These are phyloP conservation scores for Blastocystis hominis DNA, from an alignment of 352 stramenopile species.

Conservation along the genomic window DNA sequence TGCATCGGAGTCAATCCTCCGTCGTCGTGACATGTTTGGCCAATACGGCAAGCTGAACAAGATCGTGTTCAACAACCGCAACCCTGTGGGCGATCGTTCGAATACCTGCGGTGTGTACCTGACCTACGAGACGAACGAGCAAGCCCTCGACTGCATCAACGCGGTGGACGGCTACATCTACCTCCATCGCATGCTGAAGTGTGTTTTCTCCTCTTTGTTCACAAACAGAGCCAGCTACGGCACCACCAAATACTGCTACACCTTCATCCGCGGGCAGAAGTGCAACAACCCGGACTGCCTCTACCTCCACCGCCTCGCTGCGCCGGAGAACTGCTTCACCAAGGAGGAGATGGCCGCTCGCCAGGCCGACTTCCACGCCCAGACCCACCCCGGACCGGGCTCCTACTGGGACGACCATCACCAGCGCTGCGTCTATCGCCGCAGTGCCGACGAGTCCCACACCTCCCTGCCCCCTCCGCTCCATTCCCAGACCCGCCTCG, in stretches of 20 bases:
- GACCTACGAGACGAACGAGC: slow-evolving; percentile 78
- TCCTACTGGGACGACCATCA: slow-evolving; percentile 32
- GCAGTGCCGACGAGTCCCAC: neutral
- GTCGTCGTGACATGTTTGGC: slow-evolving; percentile 76
- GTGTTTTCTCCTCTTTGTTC: neutral
- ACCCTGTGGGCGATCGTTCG: slow-evolving; percentile 61
- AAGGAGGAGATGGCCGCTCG: slow-evolving; percentile 76
- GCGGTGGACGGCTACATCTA: slow-evolving; percentile 70
- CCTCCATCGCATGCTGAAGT: slow-evolving; percentile 1
- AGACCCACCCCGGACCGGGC: slow-evolving; percentile 12
- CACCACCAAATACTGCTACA: slow-evolving; percentile 89
- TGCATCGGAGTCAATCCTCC: slow-evolving; percentile 73
- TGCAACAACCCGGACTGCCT: slow-evolving; percentile 86
- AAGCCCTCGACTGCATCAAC: slow-evolving; percentile 78
- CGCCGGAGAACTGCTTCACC: slow-evolving; percentile 82
- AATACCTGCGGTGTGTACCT: slow-evolving; percentile 78
- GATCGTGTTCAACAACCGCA: slow-evolving; percentile 75
- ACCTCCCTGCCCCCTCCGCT: slow-evolving; percentile 16
- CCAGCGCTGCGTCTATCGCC: neutral
- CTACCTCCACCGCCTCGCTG: slow-evolving; percentile 81
- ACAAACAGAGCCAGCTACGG: slow-evolving; percentile 70
- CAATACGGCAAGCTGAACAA: slow-evolving; percentile 85
- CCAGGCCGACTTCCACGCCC: slow-evolving; percentile 23
- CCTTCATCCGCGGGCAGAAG: slow-evolving; percentile 76
- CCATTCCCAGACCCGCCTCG: neutral